Evolutionary conservation across 139 green algal species (phyloP).

Genomic region (Zygnema circumcarinatum): DNA sequence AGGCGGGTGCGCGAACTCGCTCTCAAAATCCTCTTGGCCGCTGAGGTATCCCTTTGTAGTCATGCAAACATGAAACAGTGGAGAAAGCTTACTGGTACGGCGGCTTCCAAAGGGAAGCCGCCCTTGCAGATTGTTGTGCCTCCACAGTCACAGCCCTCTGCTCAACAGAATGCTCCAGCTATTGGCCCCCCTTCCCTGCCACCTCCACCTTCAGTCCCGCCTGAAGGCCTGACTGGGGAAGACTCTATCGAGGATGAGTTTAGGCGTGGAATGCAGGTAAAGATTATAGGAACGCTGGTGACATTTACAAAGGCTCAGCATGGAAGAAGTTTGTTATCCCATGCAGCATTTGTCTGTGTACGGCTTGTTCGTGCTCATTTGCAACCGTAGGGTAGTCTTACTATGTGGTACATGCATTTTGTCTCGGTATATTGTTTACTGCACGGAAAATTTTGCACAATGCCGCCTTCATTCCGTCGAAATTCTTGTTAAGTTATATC

Average conservation of each 20-base stretch:
- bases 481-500: too few relatives aligned
- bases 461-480: too few relatives aligned
- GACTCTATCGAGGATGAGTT: slow-evolving; percentile 22
- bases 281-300: not conserved
- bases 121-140: too few relatives aligned
- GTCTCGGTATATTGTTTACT: not conserved
- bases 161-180: not conserved
- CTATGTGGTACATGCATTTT: too few relatives aligned
- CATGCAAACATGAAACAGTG: slow-evolving; percentile 13
- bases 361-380: not conserved
- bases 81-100: slow-evolving; percentile 1
- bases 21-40: too few relatives aligned
- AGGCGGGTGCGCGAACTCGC: too few relatives aligned
- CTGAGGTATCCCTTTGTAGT: not conserved
- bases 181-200: not conserved
- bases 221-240: not conserved
- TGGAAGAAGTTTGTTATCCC: not conserved
- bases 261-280: slow-evolving; percentile 27
- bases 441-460: not conserved
- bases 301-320: not conserved
- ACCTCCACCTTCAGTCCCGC: not conserved
- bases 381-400: too few relatives aligned
- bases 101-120: not conserved
- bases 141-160: not conserved
- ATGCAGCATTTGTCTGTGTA: not conserved